A percentile compares a stretch with the other conserved stretches of the same genome.
phyloP scores from a whole-genome alignment of 192 early-diverging fungal genomes.

The Umbelopsis isabellina region DNA sequence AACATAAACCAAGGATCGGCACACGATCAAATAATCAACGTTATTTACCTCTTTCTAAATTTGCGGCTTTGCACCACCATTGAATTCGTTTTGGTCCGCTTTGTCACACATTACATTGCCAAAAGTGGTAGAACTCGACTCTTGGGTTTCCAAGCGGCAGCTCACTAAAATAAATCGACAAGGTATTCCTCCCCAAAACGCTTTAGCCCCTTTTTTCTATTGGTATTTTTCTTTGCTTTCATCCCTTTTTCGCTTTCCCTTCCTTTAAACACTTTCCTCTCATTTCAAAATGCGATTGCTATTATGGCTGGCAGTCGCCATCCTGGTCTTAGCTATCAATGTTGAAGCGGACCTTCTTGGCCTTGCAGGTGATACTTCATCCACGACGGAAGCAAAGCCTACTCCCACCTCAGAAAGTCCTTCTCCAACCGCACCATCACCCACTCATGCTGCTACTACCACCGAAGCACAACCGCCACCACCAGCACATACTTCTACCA shows the following conservation, averaged over 20 bases:
- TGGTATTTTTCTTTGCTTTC: neutral
- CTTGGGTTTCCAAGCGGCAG: neutral
- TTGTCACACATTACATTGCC: slow-evolving; percentile 21
- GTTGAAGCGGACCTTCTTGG: neutral
- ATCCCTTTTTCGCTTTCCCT: neutral
- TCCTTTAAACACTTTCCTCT: slow-evolving; percentile 4
- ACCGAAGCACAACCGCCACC: neutral
- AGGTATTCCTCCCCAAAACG: neutral
- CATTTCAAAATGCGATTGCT: slow-evolving; percentile 20
- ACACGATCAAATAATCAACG: neutral
- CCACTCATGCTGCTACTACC: neutral
- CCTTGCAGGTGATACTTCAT: neutral
- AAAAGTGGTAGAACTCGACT: slow-evolving; percentile 8
- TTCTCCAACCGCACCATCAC: no score
- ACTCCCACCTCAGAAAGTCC: neutral
- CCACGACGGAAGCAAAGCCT: neutral
- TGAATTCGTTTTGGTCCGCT: neutral
- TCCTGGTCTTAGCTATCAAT: neutral
- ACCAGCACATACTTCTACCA: neutral
- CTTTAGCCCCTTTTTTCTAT: neutral
- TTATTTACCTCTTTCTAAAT: neutral
- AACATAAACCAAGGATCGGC: no score
- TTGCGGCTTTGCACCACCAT: neutral
- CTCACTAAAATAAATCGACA: neutral
- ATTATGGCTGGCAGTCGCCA: slow-evolving; percentile 6